Evolutionary conservation across 2,329 filamentous ascomycete species (phyloP).

Genomic region (Phialophora macrospora): DNA sequence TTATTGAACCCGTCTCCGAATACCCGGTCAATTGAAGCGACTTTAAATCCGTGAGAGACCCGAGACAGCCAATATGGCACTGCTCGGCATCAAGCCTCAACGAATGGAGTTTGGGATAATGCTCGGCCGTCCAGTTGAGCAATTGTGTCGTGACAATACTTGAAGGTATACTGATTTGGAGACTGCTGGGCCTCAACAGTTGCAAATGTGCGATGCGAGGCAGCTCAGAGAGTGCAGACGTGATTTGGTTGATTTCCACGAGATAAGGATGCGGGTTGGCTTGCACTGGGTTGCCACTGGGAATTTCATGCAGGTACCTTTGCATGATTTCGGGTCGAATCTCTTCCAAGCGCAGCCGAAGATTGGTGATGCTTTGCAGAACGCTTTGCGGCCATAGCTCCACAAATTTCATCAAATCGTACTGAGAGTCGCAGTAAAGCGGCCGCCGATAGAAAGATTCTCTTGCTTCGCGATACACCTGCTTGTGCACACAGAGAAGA

Average conservation of each 20-base stretch:
- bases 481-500: slow-evolving; percentile 26
- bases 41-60: slow-evolving; percentile 7
- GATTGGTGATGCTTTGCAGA: slow-evolving; percentile 21
- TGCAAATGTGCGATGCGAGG: slow-evolving; percentile 19
- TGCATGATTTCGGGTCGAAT: slow-evolving; percentile 23
- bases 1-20: slow-evolving; percentile 20
- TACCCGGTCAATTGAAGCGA: slow-evolving; percentile 21
- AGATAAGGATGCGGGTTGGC: slow-evolving; percentile 27
- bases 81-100: slow-evolving; percentile 25
- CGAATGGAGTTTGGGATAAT: slow-evolving; percentile 16
- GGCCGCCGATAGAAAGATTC: slow-evolving; percentile 29
- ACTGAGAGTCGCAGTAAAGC: slow-evolving; percentile 23
- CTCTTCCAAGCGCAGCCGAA: slow-evolving; percentile 25
- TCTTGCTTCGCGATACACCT: slow-evolving; percentile 29
- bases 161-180: slow-evolving; percentile 16
- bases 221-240: slow-evolving; percentile 21
- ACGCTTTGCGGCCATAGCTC: slow-evolving; percentile 7
- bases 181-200: slow-evolving; percentile 12
- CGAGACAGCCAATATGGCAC: slow-evolving; percentile 21
- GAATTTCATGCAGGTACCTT: slow-evolving; percentile 15
- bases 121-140: slow-evolving; percentile 18
- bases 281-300: slow-evolving; percentile 3
- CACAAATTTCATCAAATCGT: slow-evolving; percentile 26
- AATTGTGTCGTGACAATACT: slow-evolving; percentile 22
- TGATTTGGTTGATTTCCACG: slow-evolving; percentile 28